Conservation (phyloP, 306 rosid genomes). For the Malus fusca region DNA sequence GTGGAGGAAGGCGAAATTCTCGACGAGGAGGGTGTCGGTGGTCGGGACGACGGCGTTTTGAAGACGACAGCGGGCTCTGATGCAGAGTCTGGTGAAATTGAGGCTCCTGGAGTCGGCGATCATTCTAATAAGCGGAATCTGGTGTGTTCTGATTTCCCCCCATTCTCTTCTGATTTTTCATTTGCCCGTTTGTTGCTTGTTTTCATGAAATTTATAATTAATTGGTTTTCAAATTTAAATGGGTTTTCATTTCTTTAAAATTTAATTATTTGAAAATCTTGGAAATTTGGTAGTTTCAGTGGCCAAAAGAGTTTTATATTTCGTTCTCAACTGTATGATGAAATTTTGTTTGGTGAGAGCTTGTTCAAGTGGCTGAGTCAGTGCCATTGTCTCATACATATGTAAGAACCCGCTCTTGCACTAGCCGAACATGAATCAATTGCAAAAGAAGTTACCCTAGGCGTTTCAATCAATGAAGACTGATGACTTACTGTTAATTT, state of each 20-base stretch:
- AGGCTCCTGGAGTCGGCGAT: conserved; percentile 29
- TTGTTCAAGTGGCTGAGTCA: conserved; percentile 67
- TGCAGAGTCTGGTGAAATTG: conserved; percentile 47
- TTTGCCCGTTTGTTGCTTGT: neutral
- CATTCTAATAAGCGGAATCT: conserved; percentile 33
- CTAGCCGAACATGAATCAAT: conserved; percentile 71
- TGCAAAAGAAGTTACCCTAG: conserved; percentile 92
- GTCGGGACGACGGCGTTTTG: conserved; percentile 27
- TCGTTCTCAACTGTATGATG: conserved; percentile 31
- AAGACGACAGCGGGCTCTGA: conserved; percentile 29
- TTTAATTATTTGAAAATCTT: neutral
- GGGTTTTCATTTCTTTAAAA: neutral
- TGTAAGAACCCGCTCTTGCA: conserved; percentile 82
- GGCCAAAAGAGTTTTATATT: conserved; percentile 28
- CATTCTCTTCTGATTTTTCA: neutral
- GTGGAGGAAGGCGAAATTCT: conserved; percentile 97
- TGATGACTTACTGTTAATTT: conserved; percentile 87
- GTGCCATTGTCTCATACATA: conserved; percentile 68
- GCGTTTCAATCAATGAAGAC: conserved; percentile 87
- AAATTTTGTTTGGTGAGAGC: conserved; percentile 41
- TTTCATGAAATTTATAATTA: neutral
- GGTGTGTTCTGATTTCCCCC: conserved; percentile 44
- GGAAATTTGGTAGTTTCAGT: conserved; percentile 18
- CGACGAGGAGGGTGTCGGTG: conserved; percentile 58
- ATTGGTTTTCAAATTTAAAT: neutral